Evolutionary conservation across 2,329 filamentous ascomycete species (phyloP).

Genomic region (Rutstroemia sydowiana): DNA sequence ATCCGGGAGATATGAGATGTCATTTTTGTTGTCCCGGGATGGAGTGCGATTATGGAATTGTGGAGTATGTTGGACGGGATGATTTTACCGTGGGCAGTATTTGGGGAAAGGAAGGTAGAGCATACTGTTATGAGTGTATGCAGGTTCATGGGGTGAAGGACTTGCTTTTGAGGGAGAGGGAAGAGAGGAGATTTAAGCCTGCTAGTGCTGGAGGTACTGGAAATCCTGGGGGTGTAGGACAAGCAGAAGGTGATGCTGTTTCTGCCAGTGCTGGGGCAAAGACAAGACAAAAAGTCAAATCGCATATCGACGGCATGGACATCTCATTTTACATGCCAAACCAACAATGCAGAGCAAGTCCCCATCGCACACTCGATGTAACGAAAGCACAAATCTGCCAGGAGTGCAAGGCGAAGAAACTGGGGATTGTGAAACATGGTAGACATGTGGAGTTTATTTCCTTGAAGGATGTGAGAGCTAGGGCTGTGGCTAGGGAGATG

Average conservation of each 20-base stretch:
- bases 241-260: too few relatives aligned
- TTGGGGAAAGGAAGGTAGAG: too few relatives aligned
- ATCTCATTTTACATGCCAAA: conserved; percentile 7
- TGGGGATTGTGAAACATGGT: not conserved
- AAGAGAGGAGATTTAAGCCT: too few relatives aligned
- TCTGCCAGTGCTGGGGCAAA: too few relatives aligned
- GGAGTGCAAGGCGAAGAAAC: not conserved
- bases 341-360: not conserved
- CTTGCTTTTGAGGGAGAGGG: too few relatives aligned
- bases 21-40: not conserved
- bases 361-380: not conserved
- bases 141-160: too few relatives aligned
- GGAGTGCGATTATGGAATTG: not conserved
- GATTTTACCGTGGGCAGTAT: not conserved
- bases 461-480: too few relatives aligned
- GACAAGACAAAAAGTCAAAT: not conserved
- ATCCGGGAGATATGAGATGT: too few relatives aligned
- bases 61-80: not conserved
- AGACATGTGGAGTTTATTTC: not conserved
- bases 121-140: not conserved
- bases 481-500: not conserved
- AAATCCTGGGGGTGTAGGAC: too few relatives aligned
- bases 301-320: not conserved
- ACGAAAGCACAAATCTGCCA: not conserved
- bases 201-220: too few relatives aligned